Evolutionary conservation across 2,329 filamentous ascomycete genomes (phyloP), one percentile per base, ranked within the genome.

Genomic region (Paraphoma sp.): DNA sequence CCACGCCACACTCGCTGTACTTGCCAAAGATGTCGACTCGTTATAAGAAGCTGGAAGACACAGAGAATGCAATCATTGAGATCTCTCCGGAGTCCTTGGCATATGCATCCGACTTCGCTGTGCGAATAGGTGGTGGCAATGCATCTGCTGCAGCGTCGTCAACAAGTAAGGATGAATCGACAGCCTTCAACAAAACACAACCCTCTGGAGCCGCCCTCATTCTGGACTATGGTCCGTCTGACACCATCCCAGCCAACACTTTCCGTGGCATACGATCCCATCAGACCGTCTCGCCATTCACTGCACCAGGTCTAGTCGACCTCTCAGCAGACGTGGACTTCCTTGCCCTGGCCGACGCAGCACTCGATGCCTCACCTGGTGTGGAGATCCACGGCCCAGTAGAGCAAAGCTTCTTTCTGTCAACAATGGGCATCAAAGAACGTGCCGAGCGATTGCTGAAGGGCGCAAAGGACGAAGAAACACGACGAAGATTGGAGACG

Each of bases 241-340:
- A 87, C 55, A 90, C 86, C 0, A 88, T 99, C 47, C 95, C 95
- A 2, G 82, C 90, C 57, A 96, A 97, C 82, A 96, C 93, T 0
- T 84, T 99, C 18, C 90, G 95, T 31, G 95, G 95, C 18, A 98
- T 99, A 75, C 86, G 88, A 36, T 81, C 84, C 12, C 95, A 99
- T 79, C 81, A 83, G 23, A 83, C 84, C 23, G 90, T 96, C 45
- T 93, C 88, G 18, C 92, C 95, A 4, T 92, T 99, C 68, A 83
- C 85, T 1, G 82, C 86, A 6, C 91, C 95, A 0, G 95, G 95
- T 0, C 84, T 89, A 28, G 93, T 96, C 2, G 95, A 99, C 73
- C 82, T 99, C 18, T 93, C 89, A 63, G 94, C 91, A 0, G 94
- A 99, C 72, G 95, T 99, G 0, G 95, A 99, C 76, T 99, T 99